Conservation (phyloP, 805 yeast species). For the Metschnikowia lunata region DNA sequence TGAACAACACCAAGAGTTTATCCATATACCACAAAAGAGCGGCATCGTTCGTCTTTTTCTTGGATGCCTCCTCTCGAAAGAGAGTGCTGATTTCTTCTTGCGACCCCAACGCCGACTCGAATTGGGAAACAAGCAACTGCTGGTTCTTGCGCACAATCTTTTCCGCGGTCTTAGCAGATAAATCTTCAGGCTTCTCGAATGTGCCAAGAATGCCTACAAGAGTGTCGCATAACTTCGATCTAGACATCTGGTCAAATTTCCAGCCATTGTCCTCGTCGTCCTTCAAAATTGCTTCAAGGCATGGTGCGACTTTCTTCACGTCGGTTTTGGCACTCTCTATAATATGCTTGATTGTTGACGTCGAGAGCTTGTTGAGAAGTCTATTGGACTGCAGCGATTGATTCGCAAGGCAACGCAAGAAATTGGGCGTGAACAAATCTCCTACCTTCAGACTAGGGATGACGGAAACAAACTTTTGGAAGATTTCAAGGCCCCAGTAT, state of each 20-base stretch:
- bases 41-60: constrained; percentile 27
- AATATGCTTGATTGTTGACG: constrained; percentile 43
- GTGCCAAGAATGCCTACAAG: constrained; percentile 25
- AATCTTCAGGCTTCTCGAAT: constrained; percentile 12
- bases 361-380: constrained; percentile 62
- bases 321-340: constrained; percentile 34
- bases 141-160: constrained; percentile 19
- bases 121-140: constrained; percentile 22
- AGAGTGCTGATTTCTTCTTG: constrained; percentile 13
- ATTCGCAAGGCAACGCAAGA: constrained; percentile 68
- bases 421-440: constrained; percentile 53
- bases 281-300: constrained; percentile 24
- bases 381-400: constrained; percentile 68
- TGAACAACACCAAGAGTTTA: constrained; percentile 48
- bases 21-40: constrained; percentile 59
- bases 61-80: constrained; percentile 8
- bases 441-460: constrained; percentile 18
- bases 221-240: constrained; percentile 57
- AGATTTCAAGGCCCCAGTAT: constrained; percentile 77
- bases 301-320: constrained; percentile 35
- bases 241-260: constrained; percentile 74
- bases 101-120: constrained; percentile 19
- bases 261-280: constrained; percentile 48
- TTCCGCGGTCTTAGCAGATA: constrained; percentile 12
- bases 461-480: constrained; percentile 42